Evolutionary conservation across 139 green algal species (phyloP).

Genomic region (Chlamydomonas urium): DNA sequence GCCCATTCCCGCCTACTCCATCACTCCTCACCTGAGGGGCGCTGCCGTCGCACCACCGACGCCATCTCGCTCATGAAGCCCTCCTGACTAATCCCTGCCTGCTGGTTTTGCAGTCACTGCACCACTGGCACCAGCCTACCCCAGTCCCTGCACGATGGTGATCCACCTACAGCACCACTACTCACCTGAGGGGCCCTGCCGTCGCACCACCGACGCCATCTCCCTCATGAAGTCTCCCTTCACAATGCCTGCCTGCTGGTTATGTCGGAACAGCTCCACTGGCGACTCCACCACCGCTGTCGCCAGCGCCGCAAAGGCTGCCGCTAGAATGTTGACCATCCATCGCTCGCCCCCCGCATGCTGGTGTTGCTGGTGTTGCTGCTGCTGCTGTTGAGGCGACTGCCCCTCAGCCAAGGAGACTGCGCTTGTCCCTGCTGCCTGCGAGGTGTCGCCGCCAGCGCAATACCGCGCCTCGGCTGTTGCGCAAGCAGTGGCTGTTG

Average conservation of each 20-base stretch:
- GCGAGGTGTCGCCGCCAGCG: too few species aligned
- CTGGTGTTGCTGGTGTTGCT: background rate
- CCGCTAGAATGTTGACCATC: conserved; percentile 36
- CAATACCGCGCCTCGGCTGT: too few species aligned
- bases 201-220: conserved; percentile 40
- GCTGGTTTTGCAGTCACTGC: too few species aligned
- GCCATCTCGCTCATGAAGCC: conserved; percentile 54
- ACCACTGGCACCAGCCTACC: too few species aligned
- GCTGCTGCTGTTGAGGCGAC: background rate
- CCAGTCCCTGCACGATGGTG: too few species aligned
- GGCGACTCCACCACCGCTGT: conserved; percentile 58
- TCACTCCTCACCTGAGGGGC: conserved; percentile 11
- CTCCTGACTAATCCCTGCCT: too few species aligned
- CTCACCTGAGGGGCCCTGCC: conserved; percentile 26
- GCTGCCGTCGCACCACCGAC: conserved; percentile 21
- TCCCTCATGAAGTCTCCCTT: conserved; percentile 50
- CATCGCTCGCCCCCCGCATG: background rate
- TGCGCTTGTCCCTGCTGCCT: too few species aligned
- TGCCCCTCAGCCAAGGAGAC: background rate
- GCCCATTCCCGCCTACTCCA: too few species aligned
- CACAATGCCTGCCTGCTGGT: too few species aligned
- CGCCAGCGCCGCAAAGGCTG: conserved; percentile 27
- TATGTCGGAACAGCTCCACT: conserved; percentile 65
- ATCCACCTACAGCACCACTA: conserved; percentile 25
- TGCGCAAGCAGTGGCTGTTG: background rate